Base-by-base conservation (phyloP, 1,284 basidiomycete genomes). In the Anthracocystis setariae region DNA sequence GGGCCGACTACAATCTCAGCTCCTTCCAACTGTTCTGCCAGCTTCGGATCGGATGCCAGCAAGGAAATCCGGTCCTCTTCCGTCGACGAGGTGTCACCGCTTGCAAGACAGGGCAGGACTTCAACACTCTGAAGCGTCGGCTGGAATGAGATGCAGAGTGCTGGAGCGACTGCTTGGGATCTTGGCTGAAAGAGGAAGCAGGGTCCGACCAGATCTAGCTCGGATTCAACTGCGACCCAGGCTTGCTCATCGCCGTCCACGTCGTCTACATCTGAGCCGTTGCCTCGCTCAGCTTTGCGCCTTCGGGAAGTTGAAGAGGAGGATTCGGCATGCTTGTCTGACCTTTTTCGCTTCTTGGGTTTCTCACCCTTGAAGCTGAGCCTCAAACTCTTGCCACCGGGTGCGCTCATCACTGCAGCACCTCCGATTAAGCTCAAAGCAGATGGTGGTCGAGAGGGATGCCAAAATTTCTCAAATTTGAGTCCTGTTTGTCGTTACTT, bases 241-340 rank as follows among this genome's bases (percentile, higher is more conserved):
- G 74, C 74, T 50, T 74, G 74, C 45, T 76, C 74, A 47, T 76
- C 64, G 33, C 74, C 74, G 18, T 65, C 74, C 2, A 71, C 67
- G 39, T 74, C 72, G 8, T 74, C 72, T n/a, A 71, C 72, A 32
- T 71, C 72, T 20, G 71, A 73, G 20, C 40, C 40, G 23, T 29
- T 44, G 39, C 58, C 37, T 39, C 21, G 23, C 21, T 50, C 54
- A 1, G 51, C 56, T 46, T 49, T 64, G 10, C 58, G 46, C 27
- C 46, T 60, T 25, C 58, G 45, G 23, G 52, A 66, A 27, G 54
- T 45, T 8, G 62, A 58, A 10, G 57, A 61, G n/a, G 50, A 53
- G n/a, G 50, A 53, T 12, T 44, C 29, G 24, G 33, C 25, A 37
- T 50, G 23, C 48, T 62, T 62, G 37, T 54, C 42, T 46, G 44